Percentiles rank a stretch among this genome's conserved stretches.
phyloP scores from a whole-genome alignment of 345 rosid species.

The Arabis hirsuta region DNA sequence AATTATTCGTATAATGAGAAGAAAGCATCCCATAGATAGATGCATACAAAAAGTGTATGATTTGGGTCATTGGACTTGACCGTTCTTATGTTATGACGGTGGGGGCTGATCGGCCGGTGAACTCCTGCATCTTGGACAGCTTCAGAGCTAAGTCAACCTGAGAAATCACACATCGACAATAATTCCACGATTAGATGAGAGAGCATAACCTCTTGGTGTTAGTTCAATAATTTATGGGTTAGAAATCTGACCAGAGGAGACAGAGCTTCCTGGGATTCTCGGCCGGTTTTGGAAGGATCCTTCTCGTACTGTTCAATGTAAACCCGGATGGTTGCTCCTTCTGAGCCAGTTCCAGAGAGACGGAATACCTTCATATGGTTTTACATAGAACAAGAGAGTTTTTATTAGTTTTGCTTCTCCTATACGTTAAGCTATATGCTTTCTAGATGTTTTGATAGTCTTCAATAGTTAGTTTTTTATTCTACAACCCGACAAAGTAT shows the following conservation, averaged over 20 bases:
- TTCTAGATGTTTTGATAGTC: not conserved
- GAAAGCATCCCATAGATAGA: slow-evolving; percentile 14
- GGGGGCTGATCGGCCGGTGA: slow-evolving; percentile 92
- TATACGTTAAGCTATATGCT: not conserved
- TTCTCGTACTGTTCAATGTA: slow-evolving; percentile 98
- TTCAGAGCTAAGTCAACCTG: slow-evolving; percentile 95
- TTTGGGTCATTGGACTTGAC: slow-evolving; percentile 27
- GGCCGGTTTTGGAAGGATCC: slow-evolving; percentile 84
- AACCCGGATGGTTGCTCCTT: slow-evolving; percentile 96
- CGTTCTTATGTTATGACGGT: slow-evolving; percentile 80
- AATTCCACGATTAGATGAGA: not conserved
- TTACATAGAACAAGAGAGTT: not conserved
- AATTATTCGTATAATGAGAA: slow-evolving; percentile 34
- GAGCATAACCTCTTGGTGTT: not conserved
- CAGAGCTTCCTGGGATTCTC: slow-evolving; percentile 90
- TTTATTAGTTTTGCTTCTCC: slow-evolving; percentile 3
- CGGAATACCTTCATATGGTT: slow-evolving; percentile 75
- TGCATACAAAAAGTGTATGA: slow-evolving; percentile 14
- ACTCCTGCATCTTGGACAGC: slow-evolving; percentile 90
- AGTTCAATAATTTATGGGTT: not conserved
- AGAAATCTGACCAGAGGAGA: slow-evolving; percentile 76
- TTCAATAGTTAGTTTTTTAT: not conserved
- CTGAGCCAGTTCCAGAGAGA: slow-evolving; percentile 98
- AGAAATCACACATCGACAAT: slow-evolving; percentile 17
- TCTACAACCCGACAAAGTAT: not conserved